phyloP scores from a whole-genome alignment of 2,329 filamentous ascomycete species.

The Trichoderma endophyticum region DNA sequence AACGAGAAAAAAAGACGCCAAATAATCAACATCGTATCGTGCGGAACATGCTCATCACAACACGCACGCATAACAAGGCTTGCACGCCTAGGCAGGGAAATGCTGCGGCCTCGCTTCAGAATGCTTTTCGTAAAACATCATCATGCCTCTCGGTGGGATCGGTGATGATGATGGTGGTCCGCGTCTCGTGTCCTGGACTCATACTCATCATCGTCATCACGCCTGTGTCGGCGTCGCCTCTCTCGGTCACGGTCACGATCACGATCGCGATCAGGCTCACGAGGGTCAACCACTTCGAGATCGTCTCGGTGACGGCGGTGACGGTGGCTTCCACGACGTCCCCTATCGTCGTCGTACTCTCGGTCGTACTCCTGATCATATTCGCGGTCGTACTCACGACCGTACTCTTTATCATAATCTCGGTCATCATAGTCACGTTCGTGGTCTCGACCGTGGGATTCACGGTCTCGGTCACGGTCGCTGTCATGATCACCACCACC shows the following conservation, averaged over 20 bases:
- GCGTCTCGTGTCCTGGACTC: slow-evolving; percentile 18
- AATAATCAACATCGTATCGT: not conserved
- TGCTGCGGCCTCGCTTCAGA: not conserved
- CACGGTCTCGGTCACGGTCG: slow-evolving; percentile 21
- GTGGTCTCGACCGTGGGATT: slow-evolving; percentile 21
- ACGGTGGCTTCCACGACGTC: slow-evolving; percentile 21
- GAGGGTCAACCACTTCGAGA: slow-evolving; percentile 32
- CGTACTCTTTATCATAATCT: slow-evolving; percentile 19
- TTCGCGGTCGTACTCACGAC: slow-evolving; percentile 25
- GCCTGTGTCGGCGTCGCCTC: slow-evolving; percentile 23
- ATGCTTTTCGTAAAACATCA: not conserved
- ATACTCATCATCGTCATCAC: slow-evolving; percentile 26
- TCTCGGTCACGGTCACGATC: slow-evolving; percentile 31
- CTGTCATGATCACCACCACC: slow-evolving; percentile 26
- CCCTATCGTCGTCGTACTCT: slow-evolving; percentile 18
- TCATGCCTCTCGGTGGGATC: slow-evolving; percentile 23
- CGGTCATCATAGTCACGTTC: slow-evolving; percentile 24
- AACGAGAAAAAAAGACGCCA: not conserved
- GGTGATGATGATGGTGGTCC: slow-evolving; percentile 23
- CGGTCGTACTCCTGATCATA: slow-evolving; percentile 21
- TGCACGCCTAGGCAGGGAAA: not conserved
- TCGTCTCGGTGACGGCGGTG: slow-evolving; percentile 21
- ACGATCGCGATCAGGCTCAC: slow-evolving; percentile 33
- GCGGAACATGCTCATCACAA: not conserved
- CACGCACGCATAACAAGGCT: not conserved